These are phyloP conservation scores for Meyerozyma athensensis DNA, from an alignment of 1,139 yeast genomes.

Conservation along the genomic window DNA sequence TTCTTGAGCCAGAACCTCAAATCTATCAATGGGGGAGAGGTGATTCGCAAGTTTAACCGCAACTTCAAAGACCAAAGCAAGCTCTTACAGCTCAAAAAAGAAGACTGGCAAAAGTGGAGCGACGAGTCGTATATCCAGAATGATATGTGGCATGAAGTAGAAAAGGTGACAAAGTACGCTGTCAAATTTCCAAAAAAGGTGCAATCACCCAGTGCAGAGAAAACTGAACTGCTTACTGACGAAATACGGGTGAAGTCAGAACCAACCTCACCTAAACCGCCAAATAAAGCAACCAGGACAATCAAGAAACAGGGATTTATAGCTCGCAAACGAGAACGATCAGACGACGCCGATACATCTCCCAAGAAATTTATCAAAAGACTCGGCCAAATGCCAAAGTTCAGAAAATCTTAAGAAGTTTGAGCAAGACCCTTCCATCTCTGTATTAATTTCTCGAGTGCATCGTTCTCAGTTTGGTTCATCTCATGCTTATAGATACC, in stretches of 20 bases:
- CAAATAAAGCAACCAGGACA: slow-evolving; percentile 5
- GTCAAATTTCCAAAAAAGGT: not conserved
- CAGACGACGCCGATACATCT: slow-evolving; percentile 11
- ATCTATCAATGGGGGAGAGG: slow-evolving; percentile 32
- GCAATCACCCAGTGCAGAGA: too few relatives aligned
- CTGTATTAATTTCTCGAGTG: slow-evolving; percentile 30
- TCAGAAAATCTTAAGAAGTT: not conserved
- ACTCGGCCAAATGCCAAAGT: not conserved
- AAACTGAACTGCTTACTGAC: too few relatives aligned
- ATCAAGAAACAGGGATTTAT: slow-evolving; percentile 7
- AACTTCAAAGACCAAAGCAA: slow-evolving; percentile 12
- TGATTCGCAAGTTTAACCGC: slow-evolving; percentile 24
- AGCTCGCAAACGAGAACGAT: slow-evolving; percentile 8
- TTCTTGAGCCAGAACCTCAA: slow-evolving; percentile 35
- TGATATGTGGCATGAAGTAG: not conserved
- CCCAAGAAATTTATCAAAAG: not conserved
- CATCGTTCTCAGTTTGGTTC: slow-evolving; percentile 31
- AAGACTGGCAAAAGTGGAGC: not conserved
- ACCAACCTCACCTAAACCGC: too few relatives aligned
- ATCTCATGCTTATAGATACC: slow-evolving; percentile 38
- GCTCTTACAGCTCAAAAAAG: slow-evolving; percentile 1
- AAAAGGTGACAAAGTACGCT: not conserved
- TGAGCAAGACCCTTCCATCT: slow-evolving; percentile 35
- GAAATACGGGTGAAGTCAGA: too few relatives aligned
- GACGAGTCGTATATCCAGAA: not conserved